Evolutionary conservation across 768 basidiomycete species (phyloP).

Genomic region (Myochromella boudieri): DNA sequence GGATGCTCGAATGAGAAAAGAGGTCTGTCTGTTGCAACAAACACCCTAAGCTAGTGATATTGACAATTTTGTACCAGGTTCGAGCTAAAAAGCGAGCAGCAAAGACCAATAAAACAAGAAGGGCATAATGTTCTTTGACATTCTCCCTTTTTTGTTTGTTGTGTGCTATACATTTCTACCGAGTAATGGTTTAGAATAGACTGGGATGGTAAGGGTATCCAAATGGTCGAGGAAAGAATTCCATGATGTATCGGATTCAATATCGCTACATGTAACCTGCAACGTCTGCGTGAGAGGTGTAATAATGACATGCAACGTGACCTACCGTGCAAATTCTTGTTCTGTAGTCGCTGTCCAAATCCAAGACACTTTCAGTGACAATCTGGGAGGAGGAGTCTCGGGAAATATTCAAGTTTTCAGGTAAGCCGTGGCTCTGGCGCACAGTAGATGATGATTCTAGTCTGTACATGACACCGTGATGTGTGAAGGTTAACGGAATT

Average conservation of each 20-base stretch:
- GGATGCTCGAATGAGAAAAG: constrained; percentile 91
- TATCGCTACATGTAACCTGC: constrained; percentile 50
- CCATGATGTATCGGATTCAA: constrained; percentile 43
- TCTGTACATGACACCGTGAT: constrained; percentile 39
- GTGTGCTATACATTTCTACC: background rate
- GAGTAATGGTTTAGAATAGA: background rate
- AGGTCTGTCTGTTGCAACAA: constrained; percentile 47
- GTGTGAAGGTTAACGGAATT: constrained; percentile 42
- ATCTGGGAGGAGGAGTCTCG: constrained; percentile 17
- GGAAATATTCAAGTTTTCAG: constrained; percentile 6
- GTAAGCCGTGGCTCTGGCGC: constrained; percentile 38
- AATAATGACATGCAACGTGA: background rate
- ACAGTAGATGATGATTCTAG: constrained; percentile 48
- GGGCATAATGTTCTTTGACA: constrained; percentile 16
- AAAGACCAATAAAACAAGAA: constrained; percentile 66
- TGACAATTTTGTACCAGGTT: constrained; percentile 44
- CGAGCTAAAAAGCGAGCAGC: constrained; percentile 81
- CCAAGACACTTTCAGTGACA: constrained; percentile 48
- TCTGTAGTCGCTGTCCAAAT: constrained; percentile 55
- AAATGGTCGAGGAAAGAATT: constrained; percentile 31
- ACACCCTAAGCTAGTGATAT: background rate
- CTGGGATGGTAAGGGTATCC: constrained; percentile 34
- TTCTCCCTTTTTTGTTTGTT: background rate
- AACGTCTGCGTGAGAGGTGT: no score
- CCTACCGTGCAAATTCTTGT: constrained; percentile 55